phyloP scores from a whole-genome alignment of 495 filamentous ascomycete species.

The Aspergillus diversus region DNA sequence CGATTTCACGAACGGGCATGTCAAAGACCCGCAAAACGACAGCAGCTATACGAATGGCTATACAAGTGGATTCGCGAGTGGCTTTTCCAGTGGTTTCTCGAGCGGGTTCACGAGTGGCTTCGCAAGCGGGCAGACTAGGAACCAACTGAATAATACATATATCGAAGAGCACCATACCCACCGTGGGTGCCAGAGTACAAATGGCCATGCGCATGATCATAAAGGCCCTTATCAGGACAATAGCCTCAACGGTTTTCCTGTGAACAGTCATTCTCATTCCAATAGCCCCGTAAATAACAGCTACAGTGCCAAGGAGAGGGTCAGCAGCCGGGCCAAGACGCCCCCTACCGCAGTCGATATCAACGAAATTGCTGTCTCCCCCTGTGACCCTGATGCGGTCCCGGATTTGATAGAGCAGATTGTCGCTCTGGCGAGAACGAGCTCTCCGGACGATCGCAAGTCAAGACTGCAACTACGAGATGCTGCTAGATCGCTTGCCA shows the following conservation, averaged over 20 bases:
- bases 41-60: not conserved
- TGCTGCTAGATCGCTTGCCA: slow-evolving; percentile 24
- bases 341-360: slow-evolving; percentile 1
- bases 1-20: too few species aligned
- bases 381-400: not conserved
- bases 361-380: slow-evolving; percentile 6
- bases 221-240: not conserved
- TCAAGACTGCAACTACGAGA: slow-evolving; percentile 26
- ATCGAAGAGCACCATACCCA: not conserved
- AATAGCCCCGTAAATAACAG: not conserved
- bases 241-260: not conserved
- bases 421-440: not conserved
- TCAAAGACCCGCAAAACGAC: not conserved
- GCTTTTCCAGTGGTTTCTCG: not conserved
- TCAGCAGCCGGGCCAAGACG: not conserved
- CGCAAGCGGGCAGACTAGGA: too few species aligned
- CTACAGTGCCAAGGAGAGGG: not conserved
- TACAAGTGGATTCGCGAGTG: not conserved
- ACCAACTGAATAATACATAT: not conserved
- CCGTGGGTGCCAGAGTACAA: not conserved
- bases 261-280: not conserved
- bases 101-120: not conserved
- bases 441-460: not conserved
- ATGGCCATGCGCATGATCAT: not conserved
- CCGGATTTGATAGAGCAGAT: slow-evolving; percentile 12